Conservation (phyloP, 768 basidiomycete species). For the Tulasnella sp. region DNA sequence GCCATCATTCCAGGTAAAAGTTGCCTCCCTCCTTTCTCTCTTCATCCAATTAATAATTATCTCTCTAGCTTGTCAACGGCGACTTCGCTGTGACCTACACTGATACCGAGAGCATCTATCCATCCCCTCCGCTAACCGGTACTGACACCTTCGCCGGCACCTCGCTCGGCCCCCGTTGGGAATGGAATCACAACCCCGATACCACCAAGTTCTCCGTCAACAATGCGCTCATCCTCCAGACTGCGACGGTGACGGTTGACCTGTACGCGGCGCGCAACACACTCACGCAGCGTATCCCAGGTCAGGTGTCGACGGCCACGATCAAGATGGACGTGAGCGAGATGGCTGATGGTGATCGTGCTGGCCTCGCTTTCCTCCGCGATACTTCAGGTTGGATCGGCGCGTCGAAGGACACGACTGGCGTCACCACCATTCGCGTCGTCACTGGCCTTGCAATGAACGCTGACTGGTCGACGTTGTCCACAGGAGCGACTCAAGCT, state of each 20-base stretch:
- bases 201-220: neutral
- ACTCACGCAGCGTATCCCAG: slow-evolving; percentile 13
- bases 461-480: no score
- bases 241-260: slow-evolving; percentile 9
- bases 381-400: slow-evolving; percentile 13
- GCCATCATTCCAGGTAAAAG: neutral
- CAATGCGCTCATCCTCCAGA: slow-evolving; percentile 12
- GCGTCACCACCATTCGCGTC: no score
- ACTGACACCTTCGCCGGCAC: neutral
- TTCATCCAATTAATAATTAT: neutral
- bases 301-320: slow-evolving; percentile 11
- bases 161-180: slow-evolving; percentile 4
- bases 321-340: slow-evolving; percentile 5
- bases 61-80: neutral
- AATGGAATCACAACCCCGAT: slow-evolving; percentile 8
- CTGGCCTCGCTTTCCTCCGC: slow-evolving; percentile 11
- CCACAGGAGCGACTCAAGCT: slow-evolving; percentile 8
- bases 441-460: no score
- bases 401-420: no score
- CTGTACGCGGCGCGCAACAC: slow-evolving; percentile 16
- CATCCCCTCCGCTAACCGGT: neutral
- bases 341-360: slow-evolving; percentile 13
- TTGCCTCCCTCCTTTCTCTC: neutral
- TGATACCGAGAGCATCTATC: neutral
- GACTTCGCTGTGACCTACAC: neutral